phyloP scores from a whole-genome alignment of 257 asterid species.

The Cinchona pubescens region DNA sequence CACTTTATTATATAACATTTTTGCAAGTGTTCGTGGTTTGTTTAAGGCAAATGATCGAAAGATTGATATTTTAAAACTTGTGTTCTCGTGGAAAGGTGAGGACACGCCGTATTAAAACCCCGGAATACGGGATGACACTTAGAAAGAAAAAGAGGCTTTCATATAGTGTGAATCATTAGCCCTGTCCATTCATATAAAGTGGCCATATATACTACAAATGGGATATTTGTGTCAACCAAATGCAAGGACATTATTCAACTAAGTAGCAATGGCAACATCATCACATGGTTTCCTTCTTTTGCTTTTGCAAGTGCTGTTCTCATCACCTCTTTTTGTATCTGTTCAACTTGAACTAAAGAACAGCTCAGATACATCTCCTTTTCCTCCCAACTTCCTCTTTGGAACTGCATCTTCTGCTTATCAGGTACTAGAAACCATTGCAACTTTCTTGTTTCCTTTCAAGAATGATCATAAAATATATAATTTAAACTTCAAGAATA shows the following conservation, averaged over 20 bases:
- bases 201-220: too few relatives aligned
- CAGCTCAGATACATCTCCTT: conserved; percentile 11
- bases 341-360: background rate
- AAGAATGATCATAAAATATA: background rate
- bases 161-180: too few relatives aligned
- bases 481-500: background rate
- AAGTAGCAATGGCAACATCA: conserved; percentile 1
- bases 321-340: conserved; percentile 5
- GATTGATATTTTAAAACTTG: too few relatives aligned
- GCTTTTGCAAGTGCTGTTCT: conserved; percentile 1
- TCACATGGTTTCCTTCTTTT: conserved; percentile 3
- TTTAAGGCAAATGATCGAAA: too few relatives aligned
- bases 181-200: background rate
- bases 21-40: too few relatives aligned
- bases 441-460: background rate
- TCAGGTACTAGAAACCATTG: background rate
- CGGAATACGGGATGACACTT: too few relatives aligned
- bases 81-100: too few relatives aligned
- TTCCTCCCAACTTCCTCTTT: conserved; percentile 24
- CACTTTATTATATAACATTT: too few relatives aligned
- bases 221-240: background rate
- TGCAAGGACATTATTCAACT: background rate
- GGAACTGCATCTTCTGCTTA: conserved; percentile 27
- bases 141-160: too few relatives aligned
- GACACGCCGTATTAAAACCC: too few relatives aligned